Percentiles rank a stretch among this genome's conserved stretches.
Evolutionary conservation across 2,329 filamentous ascomycete genomes (phyloP).

Genomic region (Curvularia spicifera): DNA sequence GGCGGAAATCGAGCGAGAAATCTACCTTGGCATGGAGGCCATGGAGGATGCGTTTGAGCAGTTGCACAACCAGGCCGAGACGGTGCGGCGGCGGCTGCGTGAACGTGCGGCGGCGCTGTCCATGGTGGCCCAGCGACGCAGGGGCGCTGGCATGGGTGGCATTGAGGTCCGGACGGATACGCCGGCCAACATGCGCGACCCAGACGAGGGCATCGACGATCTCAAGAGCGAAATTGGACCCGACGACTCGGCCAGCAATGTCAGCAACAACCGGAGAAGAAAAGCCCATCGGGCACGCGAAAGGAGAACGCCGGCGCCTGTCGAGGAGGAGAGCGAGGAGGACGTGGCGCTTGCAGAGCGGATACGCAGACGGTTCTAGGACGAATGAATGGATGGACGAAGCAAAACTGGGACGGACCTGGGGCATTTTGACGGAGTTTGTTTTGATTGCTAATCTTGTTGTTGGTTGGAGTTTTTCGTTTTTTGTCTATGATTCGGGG

Average conservation of each 20-base stretch:
- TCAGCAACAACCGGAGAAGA: constrained; percentile 72
- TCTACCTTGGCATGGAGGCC: constrained; percentile 91
- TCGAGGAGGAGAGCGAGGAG: constrained; percentile 61
- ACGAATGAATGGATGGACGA: neutral
- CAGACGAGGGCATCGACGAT: constrained; percentile 50
- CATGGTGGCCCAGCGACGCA: constrained; percentile 64
- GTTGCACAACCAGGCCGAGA: constrained; percentile 84
- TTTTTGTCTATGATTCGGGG: constrained; percentile 9
- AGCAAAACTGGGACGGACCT: neutral
- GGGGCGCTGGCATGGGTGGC: constrained; percentile 55
- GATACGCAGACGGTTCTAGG: constrained; percentile 35
- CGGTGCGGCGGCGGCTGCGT: constrained; percentile 77
- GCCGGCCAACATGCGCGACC: constrained; percentile 50
- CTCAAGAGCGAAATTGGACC: constrained; percentile 65
- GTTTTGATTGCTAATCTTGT: neutral
- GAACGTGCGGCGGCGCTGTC: constrained; percentile 82
- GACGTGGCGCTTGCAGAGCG: constrained; percentile 37
- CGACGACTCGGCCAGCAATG: constrained; percentile 82
- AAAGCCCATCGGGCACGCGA: constrained; percentile 72
- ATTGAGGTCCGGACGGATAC: constrained; percentile 57
- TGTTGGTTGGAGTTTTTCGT: constrained; percentile 9
- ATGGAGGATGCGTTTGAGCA: constrained; percentile 93
- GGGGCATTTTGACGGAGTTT: constrained; percentile 18
- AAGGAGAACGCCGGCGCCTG: constrained; percentile 73
- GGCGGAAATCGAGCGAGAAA: constrained; percentile 90